phyloP scores from a whole-genome alignment of 1,284 basidiomycete genomes.

The Vanrija sp. region DNA sequence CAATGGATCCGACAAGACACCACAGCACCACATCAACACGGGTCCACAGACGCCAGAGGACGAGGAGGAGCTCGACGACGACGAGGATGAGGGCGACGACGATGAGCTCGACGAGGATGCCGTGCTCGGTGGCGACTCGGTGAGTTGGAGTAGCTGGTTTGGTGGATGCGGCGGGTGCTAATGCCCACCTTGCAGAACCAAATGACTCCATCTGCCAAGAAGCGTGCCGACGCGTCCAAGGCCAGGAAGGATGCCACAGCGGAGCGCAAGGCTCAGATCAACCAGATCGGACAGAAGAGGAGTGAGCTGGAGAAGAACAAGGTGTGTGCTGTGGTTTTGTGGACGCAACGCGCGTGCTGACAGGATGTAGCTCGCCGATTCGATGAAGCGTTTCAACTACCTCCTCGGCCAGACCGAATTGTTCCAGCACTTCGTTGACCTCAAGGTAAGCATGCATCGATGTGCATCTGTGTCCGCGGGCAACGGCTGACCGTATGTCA shows the following conservation, averaged over 20 bases:
- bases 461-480: too few relatives aligned
- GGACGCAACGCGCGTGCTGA: background rate
- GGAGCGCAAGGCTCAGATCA: slow-evolving; percentile 40
- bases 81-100: slow-evolving; percentile 27
- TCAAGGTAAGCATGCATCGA: slow-evolving; percentile 61
- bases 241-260: slow-evolving; percentile 39
- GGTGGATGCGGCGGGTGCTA: background rate
- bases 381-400: slow-evolving; percentile 91
- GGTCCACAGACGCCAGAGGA: slow-evolving; percentile 32
- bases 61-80: slow-evolving; percentile 31
- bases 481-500: slow-evolving; percentile 38
- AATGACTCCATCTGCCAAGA: slow-evolving; percentile 33
- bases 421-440: slow-evolving; percentile 92
- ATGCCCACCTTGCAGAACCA: slow-evolving; percentile 1
- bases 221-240: slow-evolving; percentile 26
- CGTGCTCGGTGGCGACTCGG: slow-evolving; percentile 9
- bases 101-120: slow-evolving; percentile 30
- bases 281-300: slow-evolving; percentile 42
- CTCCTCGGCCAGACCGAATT: slow-evolving; percentile 91
- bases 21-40: slow-evolving; percentile 38
- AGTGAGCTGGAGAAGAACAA: slow-evolving; percentile 46
- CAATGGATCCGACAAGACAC: slow-evolving; percentile 33
- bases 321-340: slow-evolving; percentile 22
- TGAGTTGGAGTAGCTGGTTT: background rate
- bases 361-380: slow-evolving; percentile 70